Evolutionary conservation across 2,329 filamentous ascomycete genomes (phyloP), one percentile per base, ranked within the genome.

Genomic region (Diaporthe vaccinii): DNA sequence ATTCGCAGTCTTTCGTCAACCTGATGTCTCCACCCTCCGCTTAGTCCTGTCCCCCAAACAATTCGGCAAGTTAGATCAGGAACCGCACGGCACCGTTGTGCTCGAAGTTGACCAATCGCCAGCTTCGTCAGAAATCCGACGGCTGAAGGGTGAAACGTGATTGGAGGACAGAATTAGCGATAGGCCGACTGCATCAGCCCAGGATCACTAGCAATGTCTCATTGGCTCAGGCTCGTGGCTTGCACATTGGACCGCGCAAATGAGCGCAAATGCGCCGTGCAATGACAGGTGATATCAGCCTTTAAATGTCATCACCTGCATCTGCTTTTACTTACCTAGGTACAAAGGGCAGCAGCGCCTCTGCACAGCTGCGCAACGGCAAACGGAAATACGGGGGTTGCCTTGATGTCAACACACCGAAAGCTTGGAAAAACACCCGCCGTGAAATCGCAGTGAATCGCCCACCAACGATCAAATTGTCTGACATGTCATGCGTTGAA

Each of bases 81-180:
- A 65, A 46, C 39, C n/a, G 59, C 59, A 46, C 61, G 28, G 61
- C 61, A 34, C 61, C 25, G 61, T 49, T 65, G 61, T 28, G 61
- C 61, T 6, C 5, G 25, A 12, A 15, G 17, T 34, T 22, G 39
- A n/a, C 61, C 61, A 65, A 65, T 65, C 41, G 5, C 25, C 9
- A 12, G 41, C 17, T 3, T n/a, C 20, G 17, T 15, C 8, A 4
- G 22, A 59, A n/a, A 2, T 10, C 17, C 44, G 28, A 49, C 2
- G 17, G 41, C 9, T 15, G 36, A 44, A 4, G 12, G n/a, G 8
- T 20, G 12, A 1, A 12, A 34, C 25, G 2, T 65, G 28, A 65
- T 65, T 65, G 61, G 61, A 22, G 7, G 7, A 34, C 39, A 22
- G 58, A 34, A 4, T 17, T 7, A 9, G 7, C 36, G 36, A 14